Evolutionary conservation across 1,284 basidiomycete species (phyloP), one percentile per base, ranked within the genome.

Genomic region (Porodaedalea pini): DNA sequence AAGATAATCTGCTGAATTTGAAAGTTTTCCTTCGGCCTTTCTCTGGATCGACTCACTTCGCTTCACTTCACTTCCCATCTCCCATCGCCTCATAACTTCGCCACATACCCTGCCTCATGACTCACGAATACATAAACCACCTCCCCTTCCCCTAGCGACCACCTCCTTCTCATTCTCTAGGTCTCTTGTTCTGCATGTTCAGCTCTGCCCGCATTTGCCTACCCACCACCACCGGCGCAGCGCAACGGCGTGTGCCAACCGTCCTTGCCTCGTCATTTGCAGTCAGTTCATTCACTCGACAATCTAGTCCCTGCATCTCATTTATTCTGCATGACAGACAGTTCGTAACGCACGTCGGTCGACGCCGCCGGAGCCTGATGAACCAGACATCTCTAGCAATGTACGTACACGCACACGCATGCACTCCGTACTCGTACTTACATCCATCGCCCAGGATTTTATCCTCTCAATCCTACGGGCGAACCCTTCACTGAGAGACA

Each of bases 401-500:
- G 59, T 61, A 7, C 39, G 59, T 60, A 17, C 15, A 10, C 10
- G 8, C 44, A n/a, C 37, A 23, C 32, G 55, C 34, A 57, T 40
- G 29, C n/a, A 39, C 17, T 43, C 7, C 6, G 19, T 10, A n/a
- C n/a, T n/a, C 8, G 7, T 48, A 36, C 31, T 55, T 29, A 55
- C 37, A n/a, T 27, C n/a, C 17, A 15, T 25, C 37, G 7, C 60
- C 32, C 70, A 99, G 94, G 95, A 98, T 68, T 95, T 99, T 68
- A 96, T 99, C 69, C 76, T 99, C 54, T 96, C 94, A 49, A 91
- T 99, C 66, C 80, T 99, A 54, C 87, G 91, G 63, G 90, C 97
- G 36, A 94, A 93, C 61, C 95, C 97, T 7, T 98, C 96, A 1
- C 73, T 88, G 56, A 81, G 97, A 64, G 97, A 99, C 71, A 90